A percentile compares a stretch with the other conserved stretches of the same genome.
Evolutionary conservation across 2,329 filamentous ascomycete genomes (phyloP).

Genomic region (Xylariaceae sp.): DNA sequence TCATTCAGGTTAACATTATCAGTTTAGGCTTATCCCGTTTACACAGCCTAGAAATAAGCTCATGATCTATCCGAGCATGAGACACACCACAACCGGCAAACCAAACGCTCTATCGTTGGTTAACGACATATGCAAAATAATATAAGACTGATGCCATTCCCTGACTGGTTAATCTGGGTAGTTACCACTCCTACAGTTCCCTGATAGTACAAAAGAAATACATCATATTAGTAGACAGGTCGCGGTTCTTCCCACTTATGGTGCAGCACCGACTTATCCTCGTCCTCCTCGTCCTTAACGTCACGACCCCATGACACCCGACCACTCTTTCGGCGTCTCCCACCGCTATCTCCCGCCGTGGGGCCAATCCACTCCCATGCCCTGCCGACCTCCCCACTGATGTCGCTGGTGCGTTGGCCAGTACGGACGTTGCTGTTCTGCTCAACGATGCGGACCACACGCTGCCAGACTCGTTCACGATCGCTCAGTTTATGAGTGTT

Average conservation of each 20-base stretch:
- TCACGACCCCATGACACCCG: slow-evolving; percentile 46
- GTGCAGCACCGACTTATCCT: slow-evolving; percentile 27
- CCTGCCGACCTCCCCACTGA: slow-evolving; percentile 60
- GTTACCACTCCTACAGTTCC: not conserved
- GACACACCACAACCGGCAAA: too few relatives aligned
- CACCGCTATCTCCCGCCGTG: slow-evolving; percentile 39
- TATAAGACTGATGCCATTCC: too few relatives aligned
- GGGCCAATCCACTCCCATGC: slow-evolving; percentile 70
- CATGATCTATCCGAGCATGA: too few relatives aligned
- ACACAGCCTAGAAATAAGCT: too few relatives aligned
- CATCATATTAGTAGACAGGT: slow-evolving; percentile 31
- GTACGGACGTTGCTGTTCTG: slow-evolving; percentile 88
- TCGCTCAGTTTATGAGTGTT: slow-evolving; percentile 73
- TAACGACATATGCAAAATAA: too few relatives aligned
- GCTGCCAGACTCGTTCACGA: slow-evolving; percentile 78
- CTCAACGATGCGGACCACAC: slow-evolving; percentile 81
- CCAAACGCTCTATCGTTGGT: too few relatives aligned
- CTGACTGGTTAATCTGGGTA: not conserved
- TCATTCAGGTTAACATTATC: too few relatives aligned
- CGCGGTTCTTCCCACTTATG: slow-evolving; percentile 38
- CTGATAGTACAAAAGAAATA: not conserved
- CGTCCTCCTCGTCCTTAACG: slow-evolving; percentile 31
- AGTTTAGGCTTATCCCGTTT: too few relatives aligned
- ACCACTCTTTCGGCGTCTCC: slow-evolving; percentile 47
- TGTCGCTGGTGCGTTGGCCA: slow-evolving; percentile 59